Conservation (phyloP, 768 basidiomycete species). For the Hydnomerulius pinastri region DNA sequence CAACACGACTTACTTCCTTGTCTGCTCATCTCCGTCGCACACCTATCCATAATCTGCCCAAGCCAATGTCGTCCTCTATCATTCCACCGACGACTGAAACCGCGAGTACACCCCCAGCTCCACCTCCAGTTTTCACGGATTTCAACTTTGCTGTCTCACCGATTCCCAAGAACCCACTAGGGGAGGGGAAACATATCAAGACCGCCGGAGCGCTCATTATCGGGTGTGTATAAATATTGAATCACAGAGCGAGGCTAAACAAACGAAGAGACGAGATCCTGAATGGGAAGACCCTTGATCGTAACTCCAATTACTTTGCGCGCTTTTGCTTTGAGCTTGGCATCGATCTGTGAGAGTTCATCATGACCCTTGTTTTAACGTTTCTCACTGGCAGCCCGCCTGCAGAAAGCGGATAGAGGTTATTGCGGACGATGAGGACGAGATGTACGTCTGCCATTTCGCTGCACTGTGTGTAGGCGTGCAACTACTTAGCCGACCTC, state of each 20-base stretch:
- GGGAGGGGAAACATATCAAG: conserved; percentile 68
- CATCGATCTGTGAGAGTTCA: conserved; percentile 61
- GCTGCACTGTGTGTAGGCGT: neutral
- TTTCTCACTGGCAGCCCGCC: conserved; percentile 13
- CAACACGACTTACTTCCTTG: conserved; percentile 13
- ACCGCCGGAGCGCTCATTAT: conserved; percentile 78
- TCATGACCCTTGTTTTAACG: neutral
- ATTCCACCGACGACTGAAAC: neutral
- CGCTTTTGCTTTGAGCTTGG: conserved; percentile 89
- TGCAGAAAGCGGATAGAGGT: conserved; percentile 85
- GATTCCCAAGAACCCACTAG: conserved; percentile 63
- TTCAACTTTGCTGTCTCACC: conserved; percentile 49
- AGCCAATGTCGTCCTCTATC: conserved; percentile 6
- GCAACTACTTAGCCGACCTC: conserved; percentile 5
- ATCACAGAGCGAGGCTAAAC: neutral
- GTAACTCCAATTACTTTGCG: conserved; percentile 85
- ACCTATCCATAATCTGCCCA: neutral
- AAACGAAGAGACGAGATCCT: conserved; percentile 79
- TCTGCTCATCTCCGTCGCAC: conserved; percentile 11
- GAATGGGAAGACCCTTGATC: conserved; percentile 87
- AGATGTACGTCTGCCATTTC: conserved; percentile 54
- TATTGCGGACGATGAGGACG: conserved; percentile 85
- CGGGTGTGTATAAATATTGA: conserved; percentile 47
- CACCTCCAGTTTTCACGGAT: neutral
- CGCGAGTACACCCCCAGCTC: neutral